These are phyloP conservation scores for Fusarium floridanum DNA, from an alignment of 2,329 filamentous ascomycete species.

Conservation along the genomic window DNA sequence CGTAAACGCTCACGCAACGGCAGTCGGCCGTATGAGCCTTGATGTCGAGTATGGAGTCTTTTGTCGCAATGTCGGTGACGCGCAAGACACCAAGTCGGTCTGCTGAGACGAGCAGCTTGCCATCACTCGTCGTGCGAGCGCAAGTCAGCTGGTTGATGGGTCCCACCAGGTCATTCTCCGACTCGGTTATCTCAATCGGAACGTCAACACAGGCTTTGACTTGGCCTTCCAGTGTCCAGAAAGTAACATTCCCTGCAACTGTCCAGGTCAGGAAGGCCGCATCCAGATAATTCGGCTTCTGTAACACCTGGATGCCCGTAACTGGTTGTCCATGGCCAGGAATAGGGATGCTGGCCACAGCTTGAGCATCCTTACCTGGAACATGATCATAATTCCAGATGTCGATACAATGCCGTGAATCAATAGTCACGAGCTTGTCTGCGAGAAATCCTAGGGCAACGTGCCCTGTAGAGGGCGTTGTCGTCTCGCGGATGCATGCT, in stretches of 20 bases:
- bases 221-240: constrained; percentile 83
- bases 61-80: constrained; percentile 73
- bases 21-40: constrained; percentile 91
- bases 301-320: constrained; percentile 79
- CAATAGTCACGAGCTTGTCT: constrained; percentile 79
- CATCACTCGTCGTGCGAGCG: constrained; percentile 70
- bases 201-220: constrained; percentile 75
- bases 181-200: constrained; percentile 73
- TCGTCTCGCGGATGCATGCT: constrained; percentile 55
- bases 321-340: constrained; percentile 74
- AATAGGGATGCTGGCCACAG: constrained; percentile 65
- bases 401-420: constrained; percentile 80
- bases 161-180: constrained; percentile 63
- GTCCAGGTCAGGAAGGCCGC: constrained; percentile 93
- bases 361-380: constrained; percentile 54
- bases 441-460: constrained; percentile 77
- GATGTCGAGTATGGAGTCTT: constrained; percentile 74
- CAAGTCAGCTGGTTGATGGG: constrained; percentile 70
- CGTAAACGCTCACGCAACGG: constrained; percentile 81
- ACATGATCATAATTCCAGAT: constrained; percentile 67
- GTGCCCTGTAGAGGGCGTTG: constrained; percentile 60
- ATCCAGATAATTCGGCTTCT: constrained; percentile 68
- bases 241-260: constrained; percentile 80
- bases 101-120: constrained; percentile 80
- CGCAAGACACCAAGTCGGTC: constrained; percentile 88